Base-by-base conservation (phyloP, 345 rosid species). In the Eucalyptus rudis region DNA sequence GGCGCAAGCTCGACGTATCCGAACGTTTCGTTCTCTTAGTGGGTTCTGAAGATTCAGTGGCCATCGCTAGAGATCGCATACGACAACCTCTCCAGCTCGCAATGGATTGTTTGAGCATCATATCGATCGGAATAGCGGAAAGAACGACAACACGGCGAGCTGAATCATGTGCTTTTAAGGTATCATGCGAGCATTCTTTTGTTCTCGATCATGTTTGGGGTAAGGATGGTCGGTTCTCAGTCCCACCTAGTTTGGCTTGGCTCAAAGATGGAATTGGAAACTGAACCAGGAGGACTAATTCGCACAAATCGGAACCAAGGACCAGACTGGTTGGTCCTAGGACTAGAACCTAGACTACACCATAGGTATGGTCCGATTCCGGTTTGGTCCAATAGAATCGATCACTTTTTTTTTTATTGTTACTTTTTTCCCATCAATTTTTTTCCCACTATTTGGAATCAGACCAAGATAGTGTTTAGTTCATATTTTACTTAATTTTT, bases 291-390 rank as follows among this genome's bases (percentile, higher is more conserved):
- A 19, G 25, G 5, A 52, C 24, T 52, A 4, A 52, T 52, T 7
- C 1, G 0, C 10, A 52, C 58, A 52, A 52, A 52, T 52, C 4
- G 2, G 4, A 52, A 52, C 4, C 1, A 3, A 2, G 58, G 24
- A 52, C 56, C 1, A 7, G 4, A 52, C 1, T 52, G 0, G 4
- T 52, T 52, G 9, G 10, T 52, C 56, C 24, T 52, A 52, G 24
- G 58, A 52, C 2, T 0, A 1, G 24, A 10, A 52, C 7, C 2
- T 3, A 0, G 24, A 52, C 2, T 19, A 0, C 24, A 52, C 10
- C 10, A 49, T 49, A 2, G 51, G 51, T 49, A 49, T 49, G 16
- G 1, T 5, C 16, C 0, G 16, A 49, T 49, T 49, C 6, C 1
- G 1, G 16, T 49, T 6, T 0, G 2, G 0, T 49, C 16, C 51